phyloP scores from a whole-genome alignment of 179 eudicot species.

The Actinidia arguta region DNA sequence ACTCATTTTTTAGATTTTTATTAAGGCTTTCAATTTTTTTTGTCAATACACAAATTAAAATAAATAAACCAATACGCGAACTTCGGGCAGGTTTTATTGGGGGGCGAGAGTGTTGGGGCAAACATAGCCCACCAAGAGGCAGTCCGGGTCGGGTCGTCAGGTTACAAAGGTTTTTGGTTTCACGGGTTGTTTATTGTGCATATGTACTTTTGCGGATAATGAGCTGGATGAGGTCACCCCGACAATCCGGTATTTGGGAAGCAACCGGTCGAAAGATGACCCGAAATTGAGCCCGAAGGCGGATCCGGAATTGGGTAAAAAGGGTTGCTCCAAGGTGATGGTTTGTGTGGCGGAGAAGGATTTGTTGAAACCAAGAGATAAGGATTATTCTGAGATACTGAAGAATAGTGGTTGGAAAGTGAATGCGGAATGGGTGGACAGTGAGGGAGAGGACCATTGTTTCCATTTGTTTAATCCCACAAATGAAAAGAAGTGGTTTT shows the following conservation, averaged over 20 bases:
- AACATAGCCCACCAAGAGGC: slow-evolving; percentile 44
- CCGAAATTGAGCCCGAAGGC: slow-evolving; percentile 43
- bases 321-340: slow-evolving; percentile 39
- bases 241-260: slow-evolving; percentile 38
- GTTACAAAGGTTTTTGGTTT: slow-evolving; percentile 8
- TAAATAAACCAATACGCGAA: slow-evolving; percentile 5
- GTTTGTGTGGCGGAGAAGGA: slow-evolving; percentile 48
- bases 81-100: background rate
- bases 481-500: slow-evolving; percentile 6
- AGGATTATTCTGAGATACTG: slow-evolving; percentile 24
- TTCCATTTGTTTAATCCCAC: slow-evolving; percentile 1
- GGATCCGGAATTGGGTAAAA: slow-evolving; percentile 34
- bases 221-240: slow-evolving; percentile 32
- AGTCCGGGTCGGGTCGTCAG: slow-evolving; percentile 31
- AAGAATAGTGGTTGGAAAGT: slow-evolving; percentile 20
- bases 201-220: slow-evolving; percentile 32
- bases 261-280: slow-evolving; percentile 27
- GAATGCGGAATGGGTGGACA: slow-evolving; percentile 10
- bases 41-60: no score
- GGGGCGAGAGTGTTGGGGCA: slow-evolving; percentile 14
- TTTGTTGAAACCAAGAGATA: slow-evolving; percentile 33
- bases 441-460: slow-evolving; percentile 22
- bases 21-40: no score
- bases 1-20: no score
- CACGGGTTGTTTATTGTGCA: slow-evolving; percentile 38